Conservation (phyloP, 768 basidiomycete genomes). For the Mycena venus region DNA sequence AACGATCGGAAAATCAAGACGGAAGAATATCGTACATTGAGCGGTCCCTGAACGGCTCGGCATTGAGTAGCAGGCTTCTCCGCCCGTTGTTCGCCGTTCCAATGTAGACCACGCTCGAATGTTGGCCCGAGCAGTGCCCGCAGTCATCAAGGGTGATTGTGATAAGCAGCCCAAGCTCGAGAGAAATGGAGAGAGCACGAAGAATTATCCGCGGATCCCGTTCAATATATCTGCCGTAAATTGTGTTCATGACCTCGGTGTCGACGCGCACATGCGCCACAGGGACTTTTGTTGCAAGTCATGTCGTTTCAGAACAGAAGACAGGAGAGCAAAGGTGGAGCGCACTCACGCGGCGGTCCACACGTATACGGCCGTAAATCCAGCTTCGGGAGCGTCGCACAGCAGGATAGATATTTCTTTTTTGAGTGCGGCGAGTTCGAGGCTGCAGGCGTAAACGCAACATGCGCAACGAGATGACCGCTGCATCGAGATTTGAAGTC, state of each 20-base stretch:
- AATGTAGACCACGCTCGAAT: conserved; percentile 9
- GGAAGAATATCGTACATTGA: too few species aligned
- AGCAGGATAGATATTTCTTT: conserved; percentile 47
- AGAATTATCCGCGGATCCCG: conserved; percentile 51
- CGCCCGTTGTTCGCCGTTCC: conserved; percentile 29
- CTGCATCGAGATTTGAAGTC: conserved; percentile 33
- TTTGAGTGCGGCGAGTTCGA: conserved; percentile 24
- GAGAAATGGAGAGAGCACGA: conserved; percentile 54
- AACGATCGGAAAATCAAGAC: too few species aligned
- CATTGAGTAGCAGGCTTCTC: conserved; percentile 14
- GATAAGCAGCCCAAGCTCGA: conserved; percentile 53
- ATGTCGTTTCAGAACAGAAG: background rate
- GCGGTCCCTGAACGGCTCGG: conserved; percentile 1
- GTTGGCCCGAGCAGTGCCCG: background rate
- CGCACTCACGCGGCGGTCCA: conserved; percentile 45
- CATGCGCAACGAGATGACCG: conserved; percentile 37
- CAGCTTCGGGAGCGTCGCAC: conserved; percentile 41
- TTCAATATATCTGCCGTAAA: conserved; percentile 47
- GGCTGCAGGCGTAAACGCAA: conserved; percentile 43
- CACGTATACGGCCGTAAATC: conserved; percentile 35
- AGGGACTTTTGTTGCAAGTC: conserved; percentile 38
- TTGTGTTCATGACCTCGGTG: conserved; percentile 45
- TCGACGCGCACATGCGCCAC: conserved; percentile 56
- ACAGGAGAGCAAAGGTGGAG: background rate
- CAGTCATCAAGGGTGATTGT: conserved; percentile 40